Conservation (phyloP, 768 basidiomycete genomes). For the Daedaleopsis nitida region DNA sequence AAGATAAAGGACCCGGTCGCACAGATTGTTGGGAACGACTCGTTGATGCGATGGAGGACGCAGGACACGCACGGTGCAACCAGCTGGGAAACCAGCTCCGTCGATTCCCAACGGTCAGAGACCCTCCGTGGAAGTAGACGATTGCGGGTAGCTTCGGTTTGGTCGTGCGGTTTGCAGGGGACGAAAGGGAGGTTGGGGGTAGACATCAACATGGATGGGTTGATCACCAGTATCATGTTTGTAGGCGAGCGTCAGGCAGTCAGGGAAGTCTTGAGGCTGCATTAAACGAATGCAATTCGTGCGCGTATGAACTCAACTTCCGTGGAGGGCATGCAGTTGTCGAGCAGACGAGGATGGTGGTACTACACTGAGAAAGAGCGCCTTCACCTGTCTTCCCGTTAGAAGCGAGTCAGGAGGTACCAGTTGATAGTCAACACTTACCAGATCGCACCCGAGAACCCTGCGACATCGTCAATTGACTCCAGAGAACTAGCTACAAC, state of each 20-base stretch:
- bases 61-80: conserved; percentile 49
- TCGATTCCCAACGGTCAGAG: conserved; percentile 60
- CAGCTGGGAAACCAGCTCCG: conserved; percentile 67
- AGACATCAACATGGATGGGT: conserved; percentile 37
- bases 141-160: conserved; percentile 30
- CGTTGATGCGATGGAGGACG: background rate
- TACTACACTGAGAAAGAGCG: no score
- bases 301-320: no score
- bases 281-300: background rate
- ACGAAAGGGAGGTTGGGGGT: conserved; percentile 33
- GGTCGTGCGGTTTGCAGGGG: conserved; percentile 34
- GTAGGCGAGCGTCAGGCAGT: conserved; percentile 36
- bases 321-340: no score
- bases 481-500: no score
- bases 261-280: background rate
- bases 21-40: background rate
- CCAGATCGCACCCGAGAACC: no score
- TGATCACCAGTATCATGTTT: conserved; percentile 34
- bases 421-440: no score
- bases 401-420: no score
- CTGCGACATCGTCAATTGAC: no score
- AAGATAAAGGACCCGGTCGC: background rate
- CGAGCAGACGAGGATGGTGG: no score
- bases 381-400: no score
- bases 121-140: conserved; percentile 54